phyloP scores from a whole-genome alignment of 1,284 basidiomycete genomes.

The Ganoderma meredithae region DNA sequence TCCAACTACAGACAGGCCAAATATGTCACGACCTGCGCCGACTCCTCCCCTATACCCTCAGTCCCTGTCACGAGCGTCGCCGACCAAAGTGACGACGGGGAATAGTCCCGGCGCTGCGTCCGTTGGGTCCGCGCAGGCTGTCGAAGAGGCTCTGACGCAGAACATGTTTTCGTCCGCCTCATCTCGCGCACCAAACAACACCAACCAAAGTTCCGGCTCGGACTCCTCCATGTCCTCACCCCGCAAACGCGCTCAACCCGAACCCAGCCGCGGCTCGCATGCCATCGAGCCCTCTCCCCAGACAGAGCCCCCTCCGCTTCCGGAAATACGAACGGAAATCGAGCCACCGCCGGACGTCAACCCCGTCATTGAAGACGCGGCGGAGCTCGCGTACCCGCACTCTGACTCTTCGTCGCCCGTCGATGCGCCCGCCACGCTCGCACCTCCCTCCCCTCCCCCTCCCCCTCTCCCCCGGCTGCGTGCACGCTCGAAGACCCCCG shows the following conservation, averaged over 20 bases:
- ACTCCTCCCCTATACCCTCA: not conserved
- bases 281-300: constrained; percentile 10
- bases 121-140: constrained; percentile 28
- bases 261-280: constrained; percentile 14
- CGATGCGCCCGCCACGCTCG: not conserved
- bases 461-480: constrained; percentile 18
- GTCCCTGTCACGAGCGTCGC: not conserved
- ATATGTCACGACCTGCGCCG: too few species aligned
- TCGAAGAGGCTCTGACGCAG: constrained; percentile 35
- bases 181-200: not conserved
- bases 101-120: constrained; percentile 17
- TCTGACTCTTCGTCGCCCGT: not conserved
- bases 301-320: not conserved
- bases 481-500: constrained; percentile 7
- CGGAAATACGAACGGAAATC: not conserved
- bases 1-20: not conserved
- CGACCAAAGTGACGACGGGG: not conserved
- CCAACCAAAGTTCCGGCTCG: not conserved
- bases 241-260: not conserved
- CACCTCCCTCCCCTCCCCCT: constrained; percentile 4
- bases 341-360: not conserved
- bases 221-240: not conserved
- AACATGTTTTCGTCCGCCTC: constrained; percentile 2
- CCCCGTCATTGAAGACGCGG: not conserved
- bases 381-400: constrained; percentile 7